A percentile compares a stretch with the other conserved stretches of the same genome.
Evolutionary conservation across 495 filamentous ascomycete species (phyloP).

Genomic region (Penicillium antarcticum): DNA sequence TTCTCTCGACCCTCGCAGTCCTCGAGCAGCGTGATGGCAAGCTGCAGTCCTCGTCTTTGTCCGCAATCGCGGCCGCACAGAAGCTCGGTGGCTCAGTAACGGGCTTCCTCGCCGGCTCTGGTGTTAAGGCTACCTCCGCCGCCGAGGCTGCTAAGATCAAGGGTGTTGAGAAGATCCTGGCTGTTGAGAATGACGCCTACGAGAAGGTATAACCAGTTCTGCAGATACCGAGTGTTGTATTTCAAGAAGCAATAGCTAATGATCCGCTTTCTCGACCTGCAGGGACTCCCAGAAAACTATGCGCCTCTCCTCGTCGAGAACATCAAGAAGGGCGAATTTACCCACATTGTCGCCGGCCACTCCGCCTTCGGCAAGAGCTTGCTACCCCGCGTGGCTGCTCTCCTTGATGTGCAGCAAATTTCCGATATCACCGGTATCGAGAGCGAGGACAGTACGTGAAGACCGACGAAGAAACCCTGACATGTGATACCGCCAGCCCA

Average conservation of each 20-base stretch:
- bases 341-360: constrained; percentile 85
- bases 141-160: constrained; percentile 85
- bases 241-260: background rate
- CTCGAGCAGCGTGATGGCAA: constrained; percentile 93
- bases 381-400: constrained; percentile 90
- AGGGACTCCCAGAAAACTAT: constrained; percentile 93
- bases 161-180: constrained; percentile 86
- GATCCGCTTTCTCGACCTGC: background rate
- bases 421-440: constrained; percentile 87
- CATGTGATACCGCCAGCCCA: constrained; percentile 15
- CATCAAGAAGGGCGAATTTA: constrained; percentile 88
- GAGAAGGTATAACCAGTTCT: constrained; percentile 63
- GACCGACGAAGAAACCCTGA: constrained; percentile 3
- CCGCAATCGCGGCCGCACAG: constrained; percentile 80
- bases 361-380: constrained; percentile 97
- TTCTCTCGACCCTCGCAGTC: constrained; percentile 84
- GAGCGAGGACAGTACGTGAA: constrained; percentile 71
- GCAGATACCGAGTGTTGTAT: background rate
- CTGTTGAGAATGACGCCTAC: constrained; percentile 83
- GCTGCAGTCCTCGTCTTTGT: constrained; percentile 76
- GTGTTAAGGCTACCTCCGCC: constrained; percentile 69
- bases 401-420: constrained; percentile 88
- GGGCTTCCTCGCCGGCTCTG: constrained; percentile 82
- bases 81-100: constrained; percentile 84
- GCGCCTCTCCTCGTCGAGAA: constrained; percentile 93